Evolutionary conservation across 2,329 filamentous ascomycete species (phyloP), one percentile per base, ranked within the genome.

Genomic region (Cladosporium colombiae): DNA sequence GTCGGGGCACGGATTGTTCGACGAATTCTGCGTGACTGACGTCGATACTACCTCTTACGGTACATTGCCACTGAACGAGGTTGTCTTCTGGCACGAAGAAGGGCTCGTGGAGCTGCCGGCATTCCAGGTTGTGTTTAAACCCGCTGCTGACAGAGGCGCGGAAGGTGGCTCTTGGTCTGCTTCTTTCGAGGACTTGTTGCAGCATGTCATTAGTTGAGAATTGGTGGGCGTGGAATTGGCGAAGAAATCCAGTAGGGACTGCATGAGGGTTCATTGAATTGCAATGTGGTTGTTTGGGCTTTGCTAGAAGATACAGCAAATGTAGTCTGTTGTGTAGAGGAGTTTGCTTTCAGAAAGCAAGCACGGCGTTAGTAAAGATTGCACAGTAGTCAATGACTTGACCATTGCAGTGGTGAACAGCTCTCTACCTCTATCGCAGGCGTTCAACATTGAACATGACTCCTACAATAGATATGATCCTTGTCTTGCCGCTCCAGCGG

Each of bases 51-150:
- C 61, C 21, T 58, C 35, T 1, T 75, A 76, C 65, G 72, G 68
- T n/a, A 70, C 70, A 3, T 50, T 70, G 46, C 68, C 73, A 2
- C 35, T 76, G 4, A 75, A 74, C 61, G 72, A 75, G 63, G 53
- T 74, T 8, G 67, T 74, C 2, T 74, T 76, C 44, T 75, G 72
- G 71, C 68, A 67, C 33, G 70, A 70, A 23, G 52, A 64, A 14
- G 67, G 66, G 4, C 56, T 64, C 18, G 59, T 76, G 18, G 71
- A 74, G 65, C 58, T 76, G 33, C 69, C 72, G 13, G 74, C 72
- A 3, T 75, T 70, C 69, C 68, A 69, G 50, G 66, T 72, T 14
- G 71, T 55, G 21, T 62, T 74, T 61, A 66, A 67, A 55, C 29
- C 35, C 11, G 31, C 25, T 25, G 37, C 16, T 60, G 21, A 60